Base-by-base conservation (phyloP, 169 alveolate species). In the Plasmodium relictum region DNA sequence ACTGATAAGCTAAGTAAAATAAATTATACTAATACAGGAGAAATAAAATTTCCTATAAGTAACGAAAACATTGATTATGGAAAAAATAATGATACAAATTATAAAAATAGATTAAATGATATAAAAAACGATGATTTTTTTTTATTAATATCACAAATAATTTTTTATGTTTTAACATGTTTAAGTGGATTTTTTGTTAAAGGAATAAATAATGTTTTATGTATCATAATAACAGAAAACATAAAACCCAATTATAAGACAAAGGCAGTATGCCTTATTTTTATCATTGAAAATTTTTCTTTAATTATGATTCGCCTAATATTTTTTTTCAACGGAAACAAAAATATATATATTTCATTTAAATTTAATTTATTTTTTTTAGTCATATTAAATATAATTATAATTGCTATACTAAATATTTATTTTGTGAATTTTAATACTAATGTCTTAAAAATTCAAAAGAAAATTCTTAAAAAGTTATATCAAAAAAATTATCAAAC, bases 161-260 rank as follows among this genome's bases (percentile, higher is more conserved):
- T 14, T 5, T 74, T 41, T 61, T 74, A 61, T 61, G 10, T 8
- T 3, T 14, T 74, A 24, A 50, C 52, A 2, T 63, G 39, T 48
- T 8, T 44, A 16, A 18, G 74, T 8, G 88, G 74, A 7, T 74
- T 74, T 31, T 59, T 74, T 16, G 18, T 54, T 56, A 59, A 59
- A 61, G 74, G 88, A 2, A 48, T 61, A 14, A 61, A 56, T 31
- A 74, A 74, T 31, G 39, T 74, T 0, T 50, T 74, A n/a, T 74
- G 88, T 16, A 59, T 74, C 42, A 56, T 61, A 44, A 74, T 59
- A 12, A 74, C 58, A 26, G 88, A 74, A 65, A 61, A 61, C 42
- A 50, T 74, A 18, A 74, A 74, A 12, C 6, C 62, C 3, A 74
- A 3, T 2, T 31, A 74, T 48, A 74, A 41, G 42, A 24, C 73